Percentiles rank a stretch among this genome's conserved stretches.
These are phyloP conservation scores for Vaccinium myrtillus DNA, from an alignment of 148 eudicot genomes.

Conservation along the genomic window DNA sequence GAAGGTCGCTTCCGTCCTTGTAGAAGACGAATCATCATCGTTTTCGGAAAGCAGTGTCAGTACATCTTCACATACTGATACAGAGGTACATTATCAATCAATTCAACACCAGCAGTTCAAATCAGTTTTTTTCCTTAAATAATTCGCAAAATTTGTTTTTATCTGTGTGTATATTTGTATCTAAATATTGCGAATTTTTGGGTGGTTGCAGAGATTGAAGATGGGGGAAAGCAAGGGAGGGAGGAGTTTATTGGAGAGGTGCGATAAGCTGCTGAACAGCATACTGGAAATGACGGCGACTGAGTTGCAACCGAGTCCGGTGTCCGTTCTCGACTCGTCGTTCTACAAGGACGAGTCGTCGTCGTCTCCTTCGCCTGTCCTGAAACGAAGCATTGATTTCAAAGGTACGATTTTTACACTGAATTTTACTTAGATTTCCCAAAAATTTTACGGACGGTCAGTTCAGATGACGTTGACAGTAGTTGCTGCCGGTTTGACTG, in stretches of 20 bases:
- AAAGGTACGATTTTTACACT: constrained; percentile 50
- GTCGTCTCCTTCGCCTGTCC: constrained; percentile 85
- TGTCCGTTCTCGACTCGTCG: constrained; percentile 90
- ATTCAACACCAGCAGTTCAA: too few relatives aligned
- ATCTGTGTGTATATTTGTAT: too few relatives aligned
- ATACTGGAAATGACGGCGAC: constrained; percentile 71
- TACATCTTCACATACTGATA: constrained; percentile 66
- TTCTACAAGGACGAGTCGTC: constrained; percentile 85
- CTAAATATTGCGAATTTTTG: neutral
- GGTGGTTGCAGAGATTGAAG: constrained; percentile 50
- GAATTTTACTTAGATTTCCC: neutral
- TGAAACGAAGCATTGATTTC: constrained; percentile 76
- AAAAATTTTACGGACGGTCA: neutral
- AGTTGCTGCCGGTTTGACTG: neutral
- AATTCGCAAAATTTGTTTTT: too few relatives aligned
- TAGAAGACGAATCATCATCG: constrained; percentile 68
- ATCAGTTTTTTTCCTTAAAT: too few relatives aligned
- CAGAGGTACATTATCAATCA: constrained; percentile 56
- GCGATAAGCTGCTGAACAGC: constrained; percentile 74
- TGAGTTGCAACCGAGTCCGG: constrained; percentile 89
- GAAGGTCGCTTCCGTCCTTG: constrained; percentile 27
- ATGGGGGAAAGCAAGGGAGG: constrained; percentile 64
- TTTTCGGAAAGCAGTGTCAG: constrained; percentile 66
- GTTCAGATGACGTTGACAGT: neutral
- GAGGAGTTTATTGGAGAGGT: constrained; percentile 66